Evolutionary conservation across 1,284 basidiomycete genomes (phyloP), one percentile per base, ranked within the genome.

Genomic region (Polyporus tsugae): DNA sequence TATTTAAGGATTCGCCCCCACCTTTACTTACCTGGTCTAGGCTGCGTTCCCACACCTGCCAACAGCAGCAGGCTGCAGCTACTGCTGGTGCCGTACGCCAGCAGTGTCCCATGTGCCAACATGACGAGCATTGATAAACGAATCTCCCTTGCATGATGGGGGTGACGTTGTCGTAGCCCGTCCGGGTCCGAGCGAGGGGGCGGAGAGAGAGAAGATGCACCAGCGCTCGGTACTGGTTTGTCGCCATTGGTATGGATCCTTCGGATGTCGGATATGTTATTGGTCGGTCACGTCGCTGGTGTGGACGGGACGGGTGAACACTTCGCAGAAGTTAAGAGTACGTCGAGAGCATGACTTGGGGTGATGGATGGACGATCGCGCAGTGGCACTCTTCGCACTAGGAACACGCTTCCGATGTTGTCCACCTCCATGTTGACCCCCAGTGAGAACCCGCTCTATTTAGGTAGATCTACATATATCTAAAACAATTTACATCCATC

Each of bases 41-140:
- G 91, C 89, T 94, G 75, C 91, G 92, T 75, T 94, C 92, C 70
- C 92, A 94, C 83, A 93, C 92, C 72, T 90, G 91, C 76, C 92
- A 93, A 82, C 89, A 88, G 75, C 90, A 93, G 79, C 90, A 93
- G 79, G 75, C 71, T 65, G 80, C 83, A 29, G 87, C 89, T 69
- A 90, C 58, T 38, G 58, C 58, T 39, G 58, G 86, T 73, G 85
- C 88, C 66, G 86, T 87, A 68, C 87, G 86, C 33, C 90, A 90
- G 77, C 88, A 87, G 75, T 88, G 90, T 73, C 81, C 82, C 67
- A 77, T 78, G 55, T 85, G 89, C 72, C 86, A 89, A 65, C 88
- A 89, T 74, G 90, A 85, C 67, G 91, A 93, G 71, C 83, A 91
- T 75, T 94, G 91, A 92, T 94, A 90, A 88, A 88, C 78, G 80